These are phyloP conservation scores for Cyberlindnera lachancei DNA, from an alignment of 805 yeast genomes.

Conservation along the genomic window DNA sequence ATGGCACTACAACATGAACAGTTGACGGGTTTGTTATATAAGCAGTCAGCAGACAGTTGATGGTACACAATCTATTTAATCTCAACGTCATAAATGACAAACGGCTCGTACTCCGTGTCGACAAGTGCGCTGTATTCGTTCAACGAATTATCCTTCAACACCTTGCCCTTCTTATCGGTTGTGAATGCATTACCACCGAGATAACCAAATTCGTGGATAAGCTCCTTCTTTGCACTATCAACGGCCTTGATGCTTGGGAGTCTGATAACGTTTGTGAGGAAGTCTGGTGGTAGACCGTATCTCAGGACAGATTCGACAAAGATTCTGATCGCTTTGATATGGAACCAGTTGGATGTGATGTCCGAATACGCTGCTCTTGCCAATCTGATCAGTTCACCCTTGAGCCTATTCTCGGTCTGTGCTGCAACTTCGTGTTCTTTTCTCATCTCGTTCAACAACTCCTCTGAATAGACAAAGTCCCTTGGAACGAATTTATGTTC, in stretches of 20 bases:
- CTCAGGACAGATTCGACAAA: conserved; percentile 92
- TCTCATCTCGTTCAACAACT: conserved; percentile 59
- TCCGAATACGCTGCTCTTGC: conserved; percentile 88
- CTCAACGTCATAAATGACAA: conserved; percentile 68
- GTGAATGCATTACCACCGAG: conserved; percentile 86
- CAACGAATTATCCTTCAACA: conserved; percentile 56
- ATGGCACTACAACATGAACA: too few species aligned
- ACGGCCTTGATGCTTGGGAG: conserved; percentile 37
- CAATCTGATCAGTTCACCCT: conserved; percentile 72
- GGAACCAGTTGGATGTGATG: conserved; percentile 80
- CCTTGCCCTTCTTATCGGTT: conserved; percentile 57
- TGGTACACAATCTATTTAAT: conserved; percentile 29
- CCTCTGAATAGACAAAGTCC: conserved; percentile 83
- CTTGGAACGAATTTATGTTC: conserved; percentile 90
- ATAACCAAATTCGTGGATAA: conserved; percentile 74
- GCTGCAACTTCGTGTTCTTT: conserved; percentile 73
- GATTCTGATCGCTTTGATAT: conserved; percentile 76
- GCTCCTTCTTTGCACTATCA: conserved; percentile 57
- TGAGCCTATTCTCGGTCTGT: conserved; percentile 63
- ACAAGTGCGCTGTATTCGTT: conserved; percentile 88
- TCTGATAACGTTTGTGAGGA: conserved; percentile 44
- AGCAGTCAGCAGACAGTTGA: too few species aligned
- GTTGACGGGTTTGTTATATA: too few species aligned
- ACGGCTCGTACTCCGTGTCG: conserved; percentile 94
- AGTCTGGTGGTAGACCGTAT: conserved; percentile 94